phyloP scores from a whole-genome alignment of 108 stramenopile species.

The Cyclotella baltica region DNA sequence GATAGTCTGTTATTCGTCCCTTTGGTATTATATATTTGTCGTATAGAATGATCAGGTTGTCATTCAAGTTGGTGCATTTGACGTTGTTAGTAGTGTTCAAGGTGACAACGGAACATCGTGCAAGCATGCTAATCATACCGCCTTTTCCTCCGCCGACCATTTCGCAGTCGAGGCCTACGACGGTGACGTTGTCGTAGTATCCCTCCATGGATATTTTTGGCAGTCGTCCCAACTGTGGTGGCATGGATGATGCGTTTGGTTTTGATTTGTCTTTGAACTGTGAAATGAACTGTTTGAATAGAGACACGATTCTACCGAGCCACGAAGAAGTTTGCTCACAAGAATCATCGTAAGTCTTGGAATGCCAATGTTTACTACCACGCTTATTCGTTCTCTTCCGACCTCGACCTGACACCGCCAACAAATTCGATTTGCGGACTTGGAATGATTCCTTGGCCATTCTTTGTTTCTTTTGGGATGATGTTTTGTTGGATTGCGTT shows the following conservation, averaged over 20 bases:
- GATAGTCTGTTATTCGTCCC: conserved; percentile 54
- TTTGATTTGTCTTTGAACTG: too few species aligned
- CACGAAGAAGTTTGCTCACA: neutral
- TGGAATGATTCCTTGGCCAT: conserved; percentile 7
- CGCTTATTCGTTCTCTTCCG: neutral
- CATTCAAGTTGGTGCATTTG: conserved; percentile 13
- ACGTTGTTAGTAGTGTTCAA: conserved; percentile 3
- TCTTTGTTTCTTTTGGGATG: neutral
- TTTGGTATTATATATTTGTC: conserved; percentile 59
- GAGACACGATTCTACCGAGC: neutral
- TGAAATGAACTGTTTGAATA: neutral
- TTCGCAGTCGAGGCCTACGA: conserved; percentile 60
- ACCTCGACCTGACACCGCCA: neutral
- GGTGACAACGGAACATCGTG: conserved; percentile 52
- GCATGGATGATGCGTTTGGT: too few species aligned
- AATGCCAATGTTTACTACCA: neutral
- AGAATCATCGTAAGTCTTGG: neutral
- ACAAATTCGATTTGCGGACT: conserved; percentile 1
- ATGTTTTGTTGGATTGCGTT: neutral
- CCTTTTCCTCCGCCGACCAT: conserved; percentile 58
- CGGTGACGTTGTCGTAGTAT: conserved; percentile 39
- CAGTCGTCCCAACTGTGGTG: too few species aligned
- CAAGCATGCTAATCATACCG: conserved; percentile 47
- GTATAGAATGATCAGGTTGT: conserved; percentile 50
- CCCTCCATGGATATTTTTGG: conserved; percentile 11